Evolutionary conservation across 2,329 filamentous ascomycete species (phyloP).

Genomic region (Pseudocercospora macadamiae): DNA sequence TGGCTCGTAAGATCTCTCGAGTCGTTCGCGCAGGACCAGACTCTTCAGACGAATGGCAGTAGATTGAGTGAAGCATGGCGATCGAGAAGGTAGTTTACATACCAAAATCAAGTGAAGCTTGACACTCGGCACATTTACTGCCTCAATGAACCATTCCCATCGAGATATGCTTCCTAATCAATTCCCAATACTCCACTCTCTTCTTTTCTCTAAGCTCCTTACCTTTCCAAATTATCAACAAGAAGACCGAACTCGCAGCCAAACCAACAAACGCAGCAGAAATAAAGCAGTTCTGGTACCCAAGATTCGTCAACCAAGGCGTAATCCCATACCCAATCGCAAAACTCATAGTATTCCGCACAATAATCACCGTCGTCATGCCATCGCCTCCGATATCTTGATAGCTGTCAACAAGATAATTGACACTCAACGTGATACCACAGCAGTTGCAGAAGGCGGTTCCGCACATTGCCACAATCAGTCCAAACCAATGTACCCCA

Average conservation of each 20-base stretch:
- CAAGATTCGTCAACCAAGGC: constrained; percentile 43
- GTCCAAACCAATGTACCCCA: constrained; percentile 52
- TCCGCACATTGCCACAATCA: constrained; percentile 49
- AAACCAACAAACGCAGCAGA: constrained; percentile 46
- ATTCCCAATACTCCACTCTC: constrained; percentile 21
- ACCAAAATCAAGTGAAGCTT: too few relatives aligned
- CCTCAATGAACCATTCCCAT: constrained; percentile 31
- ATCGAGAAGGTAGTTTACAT: too few relatives aligned
- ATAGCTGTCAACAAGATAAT: constrained; percentile 49
- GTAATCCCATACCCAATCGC: constrained; percentile 53
- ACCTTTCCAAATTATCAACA: constrained; percentile 25
- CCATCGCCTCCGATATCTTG: constrained; percentile 48
- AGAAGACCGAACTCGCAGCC: constrained; percentile 41
- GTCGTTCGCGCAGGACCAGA: neutral
- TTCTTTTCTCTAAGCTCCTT: constrained; percentile 20
- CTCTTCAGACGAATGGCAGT: neutral
- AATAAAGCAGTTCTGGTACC: constrained; percentile 46
- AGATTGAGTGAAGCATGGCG: too few relatives aligned
- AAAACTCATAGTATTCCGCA: constrained; percentile 53
- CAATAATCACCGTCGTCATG: constrained; percentile 49
- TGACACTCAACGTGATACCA: constrained; percentile 43
- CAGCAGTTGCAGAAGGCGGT: constrained; percentile 48
- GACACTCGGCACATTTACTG: too few relatives aligned
- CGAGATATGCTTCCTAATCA: constrained; percentile 21
- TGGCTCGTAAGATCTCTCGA: neutral